phyloP scores from a whole-genome alignment of 2,329 filamentous ascomycete species.

The Atkinsonella hypoxylon region DNA sequence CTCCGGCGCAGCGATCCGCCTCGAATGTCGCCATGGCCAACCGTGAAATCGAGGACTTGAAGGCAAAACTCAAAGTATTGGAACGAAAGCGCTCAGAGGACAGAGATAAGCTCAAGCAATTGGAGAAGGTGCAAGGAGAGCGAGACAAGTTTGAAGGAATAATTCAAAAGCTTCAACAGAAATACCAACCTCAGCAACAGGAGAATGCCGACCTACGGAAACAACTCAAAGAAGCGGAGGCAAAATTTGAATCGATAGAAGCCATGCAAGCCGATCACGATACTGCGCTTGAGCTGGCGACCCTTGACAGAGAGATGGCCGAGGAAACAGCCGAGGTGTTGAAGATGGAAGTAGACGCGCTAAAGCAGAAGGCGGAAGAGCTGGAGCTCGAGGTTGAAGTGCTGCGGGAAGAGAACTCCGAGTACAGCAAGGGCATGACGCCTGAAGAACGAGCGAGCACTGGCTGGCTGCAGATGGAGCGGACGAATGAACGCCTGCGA shows the following conservation, averaged over 20 bases:
- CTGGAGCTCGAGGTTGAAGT: slow-evolving; percentile 81
- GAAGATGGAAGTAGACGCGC: slow-evolving; percentile 65
- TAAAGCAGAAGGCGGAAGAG: slow-evolving; percentile 71
- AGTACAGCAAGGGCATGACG: slow-evolving; percentile 73
- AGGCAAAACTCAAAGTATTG: slow-evolving; percentile 74
- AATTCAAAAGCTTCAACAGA: slow-evolving; percentile 81
- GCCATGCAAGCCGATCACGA: slow-evolving; percentile 71
- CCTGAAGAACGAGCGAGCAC: slow-evolving; percentile 77
- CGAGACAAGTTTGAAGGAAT: slow-evolving; percentile 70
- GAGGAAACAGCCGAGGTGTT: slow-evolving; percentile 80
- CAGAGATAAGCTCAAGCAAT: slow-evolving; percentile 66
- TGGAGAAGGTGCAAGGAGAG: slow-evolving; percentile 67
- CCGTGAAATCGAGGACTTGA: slow-evolving; percentile 73
- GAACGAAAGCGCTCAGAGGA: slow-evolving; percentile 83
- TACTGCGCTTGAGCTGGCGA: slow-evolving; percentile 70
- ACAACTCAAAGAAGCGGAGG: slow-evolving; percentile 64
- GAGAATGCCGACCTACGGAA: slow-evolving; percentile 69
- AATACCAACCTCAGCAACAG: slow-evolving; percentile 74
- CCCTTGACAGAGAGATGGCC: slow-evolving; percentile 89
- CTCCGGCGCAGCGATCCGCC: slow-evolving; percentile 25
- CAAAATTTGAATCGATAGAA: slow-evolving; percentile 54
- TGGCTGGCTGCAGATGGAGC: slow-evolving; percentile 85
- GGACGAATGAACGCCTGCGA: slow-evolving; percentile 74
- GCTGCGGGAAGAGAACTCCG: slow-evolving; percentile 73
- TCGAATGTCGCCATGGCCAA: slow-evolving; percentile 39